Evolutionary conservation across 2,329 filamentous ascomycete species (phyloP).

Genomic region (Cadophora gregata): DNA sequence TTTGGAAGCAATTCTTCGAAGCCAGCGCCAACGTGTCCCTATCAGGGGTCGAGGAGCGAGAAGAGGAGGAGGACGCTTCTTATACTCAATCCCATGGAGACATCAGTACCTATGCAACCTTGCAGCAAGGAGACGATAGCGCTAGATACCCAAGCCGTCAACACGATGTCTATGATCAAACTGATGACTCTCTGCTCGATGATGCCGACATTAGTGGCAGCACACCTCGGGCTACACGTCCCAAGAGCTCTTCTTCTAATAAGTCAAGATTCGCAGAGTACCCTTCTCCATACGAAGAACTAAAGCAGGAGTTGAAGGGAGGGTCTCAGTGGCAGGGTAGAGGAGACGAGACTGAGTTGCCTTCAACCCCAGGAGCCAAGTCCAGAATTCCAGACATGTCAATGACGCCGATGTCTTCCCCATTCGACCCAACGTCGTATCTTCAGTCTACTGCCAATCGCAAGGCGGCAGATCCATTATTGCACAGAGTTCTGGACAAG

Average conservation of each 20-base stretch:
- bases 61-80: constrained; percentile 58
- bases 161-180: constrained; percentile 42
- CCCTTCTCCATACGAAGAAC: constrained; percentile 76
- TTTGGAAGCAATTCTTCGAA: constrained; percentile 99
- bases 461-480: constrained; percentile 70
- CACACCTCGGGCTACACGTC: constrained; percentile 66
- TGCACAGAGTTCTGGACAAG: constrained; percentile 93
- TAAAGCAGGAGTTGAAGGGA: constrained; percentile 68
- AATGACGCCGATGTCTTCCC: constrained; percentile 64
- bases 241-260: constrained; percentile 51
- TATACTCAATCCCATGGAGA: constrained; percentile 43
- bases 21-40: constrained; percentile 96
- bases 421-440: constrained; percentile 57
- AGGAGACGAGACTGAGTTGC: constrained; percentile 49
- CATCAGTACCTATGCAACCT: constrained; percentile 46
- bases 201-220: constrained; percentile 68
- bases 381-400: constrained; percentile 66
- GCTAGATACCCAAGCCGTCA: constrained; percentile 37
- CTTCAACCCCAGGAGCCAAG: constrained; percentile 43
- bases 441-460: constrained; percentile 47
- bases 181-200: constrained; percentile 72
- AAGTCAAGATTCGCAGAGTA: constrained; percentile 66
- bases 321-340: constrained; percentile 48
- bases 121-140: constrained; percentile 45
- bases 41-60: constrained; percentile 88